Evolutionary conservation across 2,329 filamentous ascomycete species (phyloP).

Genomic region (Penicillium digitatum): DNA sequence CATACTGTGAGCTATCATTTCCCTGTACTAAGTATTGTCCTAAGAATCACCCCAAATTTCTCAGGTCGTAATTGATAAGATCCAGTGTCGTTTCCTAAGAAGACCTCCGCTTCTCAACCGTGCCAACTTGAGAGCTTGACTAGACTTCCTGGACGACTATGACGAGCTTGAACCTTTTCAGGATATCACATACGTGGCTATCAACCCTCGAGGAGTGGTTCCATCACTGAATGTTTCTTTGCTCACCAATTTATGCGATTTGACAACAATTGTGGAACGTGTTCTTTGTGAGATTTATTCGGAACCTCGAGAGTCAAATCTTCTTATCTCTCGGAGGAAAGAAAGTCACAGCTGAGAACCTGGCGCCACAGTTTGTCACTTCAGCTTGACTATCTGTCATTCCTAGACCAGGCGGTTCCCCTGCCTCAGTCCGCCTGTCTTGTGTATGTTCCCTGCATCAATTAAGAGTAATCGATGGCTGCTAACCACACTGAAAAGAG

Average conservation of each 20-base stretch:
- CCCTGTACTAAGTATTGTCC: not conserved
- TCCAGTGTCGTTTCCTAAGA: conserved; percentile 54
- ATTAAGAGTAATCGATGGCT: not conserved
- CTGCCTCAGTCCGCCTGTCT: conserved; percentile 23
- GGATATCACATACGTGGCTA: conserved; percentile 37
- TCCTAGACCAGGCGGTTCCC: conserved; percentile 20
- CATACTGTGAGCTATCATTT: conserved; percentile 29
- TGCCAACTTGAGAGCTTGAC: conserved; percentile 46
- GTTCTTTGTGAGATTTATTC: conserved; percentile 33
- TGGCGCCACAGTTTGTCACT: conserved; percentile 26
- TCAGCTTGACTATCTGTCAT: conserved; percentile 22
- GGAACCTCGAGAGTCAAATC: conserved; percentile 20
- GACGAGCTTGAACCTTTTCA: conserved; percentile 49
- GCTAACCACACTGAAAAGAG: conserved; percentile 13
- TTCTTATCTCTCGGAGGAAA: conserved; percentile 15
- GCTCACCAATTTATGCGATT: conserved; percentile 30
- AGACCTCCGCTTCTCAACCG: conserved; percentile 47
- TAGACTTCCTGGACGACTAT: conserved; percentile 34
- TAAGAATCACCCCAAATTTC: not conserved
- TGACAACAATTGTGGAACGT: conserved; percentile 36
- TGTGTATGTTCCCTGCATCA: conserved; percentile 10
- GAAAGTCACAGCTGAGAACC: conserved; percentile 19
- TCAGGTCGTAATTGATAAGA: conserved; percentile 44
- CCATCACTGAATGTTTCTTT: conserved; percentile 24
- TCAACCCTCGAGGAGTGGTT: conserved; percentile 3